Evolutionary conservation across 1,284 basidiomycete genomes (phyloP), one percentile per base, ranked within the genome.

Genomic region (Takashimella koratensis): DNA sequence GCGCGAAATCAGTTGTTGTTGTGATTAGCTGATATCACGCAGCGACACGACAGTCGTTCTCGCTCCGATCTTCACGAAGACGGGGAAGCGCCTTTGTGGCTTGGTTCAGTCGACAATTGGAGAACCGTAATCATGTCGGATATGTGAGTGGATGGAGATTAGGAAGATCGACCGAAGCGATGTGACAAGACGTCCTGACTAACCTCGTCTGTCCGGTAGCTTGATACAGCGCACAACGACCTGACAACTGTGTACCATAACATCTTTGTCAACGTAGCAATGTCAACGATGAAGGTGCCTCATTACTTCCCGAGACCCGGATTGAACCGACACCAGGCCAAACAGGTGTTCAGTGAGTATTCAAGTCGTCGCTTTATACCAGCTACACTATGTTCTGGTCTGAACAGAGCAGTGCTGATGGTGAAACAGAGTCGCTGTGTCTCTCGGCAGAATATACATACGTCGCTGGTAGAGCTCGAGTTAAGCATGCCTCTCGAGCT

Each of bases 231-330:
- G 5, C 80, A 96, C 59, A 97, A 95, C 71, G 76, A 82, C 2
- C 62, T 75, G 23, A 64, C 79, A 27, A 82, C 81, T 0, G 84
- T 90, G 2, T 83, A 88, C 70, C 70, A 83, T 36, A 98, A 97
- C 70, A 78, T 96, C 8, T 93, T 92, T 69, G 85, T 93, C 71
- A 88, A 86, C 65, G 88, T 94, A 66, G 75, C 90, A n/a, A 73
- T 95, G 22, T 82, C 85, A 1, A 90, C 90, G 0, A 86, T 94
- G 80, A 97, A 93, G 77, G 87, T 93, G 79, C 84, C 89, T 49
- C 81, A 84, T 48, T 97, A 96, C 71, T 78, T 95, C 36, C 79
- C 79, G 43, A 79, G 80, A 44, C 86, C 82, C 83, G 78, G 79
- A n/a, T 5, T 76, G 3, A 51, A 52, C 45, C 8, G 44, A 8